These are phyloP conservation scores for Sclerotinia spermophila DNA, from an alignment of 2,329 filamentous ascomycete genomes.

Conservation along the genomic window DNA sequence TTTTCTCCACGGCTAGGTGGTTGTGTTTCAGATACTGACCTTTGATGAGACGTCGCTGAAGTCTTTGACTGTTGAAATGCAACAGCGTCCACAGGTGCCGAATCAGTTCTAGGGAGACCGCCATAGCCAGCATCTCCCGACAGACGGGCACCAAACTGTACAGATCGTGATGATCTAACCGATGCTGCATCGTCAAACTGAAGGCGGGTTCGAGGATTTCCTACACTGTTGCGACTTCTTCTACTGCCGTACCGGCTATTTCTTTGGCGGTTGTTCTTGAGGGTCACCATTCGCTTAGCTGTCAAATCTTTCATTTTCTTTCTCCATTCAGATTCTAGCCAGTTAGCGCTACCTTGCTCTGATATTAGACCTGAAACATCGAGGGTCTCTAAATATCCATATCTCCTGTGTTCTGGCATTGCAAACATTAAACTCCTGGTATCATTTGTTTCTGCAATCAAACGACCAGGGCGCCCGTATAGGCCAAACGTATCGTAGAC, in stretches of 20 bases:
- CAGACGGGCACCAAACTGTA: conserved; percentile 30
- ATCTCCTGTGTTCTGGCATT: conserved; percentile 83
- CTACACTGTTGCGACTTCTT: conserved; percentile 54
- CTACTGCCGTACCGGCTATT: conserved; percentile 51
- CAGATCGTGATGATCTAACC: conserved; percentile 50
- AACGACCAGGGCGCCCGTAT: conserved; percentile 81
- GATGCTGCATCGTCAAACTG: conserved; percentile 54
- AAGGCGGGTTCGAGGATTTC: conserved; percentile 48
- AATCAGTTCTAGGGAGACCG: conserved; percentile 45
- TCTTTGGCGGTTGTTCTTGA: conserved; percentile 43
- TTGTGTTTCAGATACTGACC: conserved; percentile 37
- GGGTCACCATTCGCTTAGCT: conserved; percentile 67
- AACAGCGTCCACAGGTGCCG: conserved; percentile 45
- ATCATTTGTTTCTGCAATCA: conserved; percentile 85
- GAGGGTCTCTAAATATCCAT: conserved; percentile 84
- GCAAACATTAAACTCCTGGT: conserved; percentile 94
- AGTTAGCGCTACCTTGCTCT: conserved; percentile 68
- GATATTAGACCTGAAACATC: conserved; percentile 81
- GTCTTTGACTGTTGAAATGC: conserved; percentile 22
- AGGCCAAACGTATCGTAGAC: conserved; percentile 89
- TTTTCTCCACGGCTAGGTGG: conserved; percentile 30
- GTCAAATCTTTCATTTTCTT: conserved; percentile 86
- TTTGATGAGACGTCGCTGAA: conserved; percentile 25
- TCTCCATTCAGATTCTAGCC: conserved; percentile 88
- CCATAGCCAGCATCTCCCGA: conserved; percentile 20